A percentile compares a stretch with the other conserved stretches of the same genome.
Conservation (phyloP, 2,329 filamentous ascomycete species). For the Pseudogymnoascus sp. region DNA sequence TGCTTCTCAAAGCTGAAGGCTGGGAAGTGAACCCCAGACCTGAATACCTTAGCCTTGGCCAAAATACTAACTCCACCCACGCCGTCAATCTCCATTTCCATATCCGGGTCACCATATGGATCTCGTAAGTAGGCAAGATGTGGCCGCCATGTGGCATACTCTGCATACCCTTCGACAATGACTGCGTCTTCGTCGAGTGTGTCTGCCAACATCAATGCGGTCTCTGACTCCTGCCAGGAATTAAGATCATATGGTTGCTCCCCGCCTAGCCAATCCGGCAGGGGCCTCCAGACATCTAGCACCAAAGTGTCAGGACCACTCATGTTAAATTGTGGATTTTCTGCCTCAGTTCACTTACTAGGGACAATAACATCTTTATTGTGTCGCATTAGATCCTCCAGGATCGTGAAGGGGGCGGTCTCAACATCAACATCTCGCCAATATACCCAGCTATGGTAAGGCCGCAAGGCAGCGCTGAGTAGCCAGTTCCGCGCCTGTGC, state of each 20-base stretch:
- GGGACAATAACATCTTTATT: slow-evolving; percentile 99
- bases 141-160: slow-evolving; percentile 96
- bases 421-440: slow-evolving; percentile 99
- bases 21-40: slow-evolving; percentile 91
- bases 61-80: slow-evolving; percentile 96
- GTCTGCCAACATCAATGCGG: slow-evolving; percentile 84
- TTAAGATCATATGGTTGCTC: slow-evolving; percentile 98
- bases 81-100: slow-evolving; percentile 99
- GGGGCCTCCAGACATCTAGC: slow-evolving; percentile 90
- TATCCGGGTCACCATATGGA: slow-evolving; percentile 94
- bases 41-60: slow-evolving; percentile 91
- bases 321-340: slow-evolving; percentile 11
- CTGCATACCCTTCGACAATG: slow-evolving; percentile 96
- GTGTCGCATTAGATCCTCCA: slow-evolving; percentile 96
- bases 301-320: slow-evolving; percentile 22
- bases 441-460: slow-evolving; percentile 98
- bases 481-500: slow-evolving; percentile 97
- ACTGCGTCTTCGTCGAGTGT: slow-evolving; percentile 96
- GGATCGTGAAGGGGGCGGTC: slow-evolving; percentile 90
- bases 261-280: slow-evolving; percentile 96
- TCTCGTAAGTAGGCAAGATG: slow-evolving; percentile 95
- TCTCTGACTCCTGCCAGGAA: slow-evolving; percentile 99
- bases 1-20: slow-evolving; percentile 99
- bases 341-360: slow-evolving; percentile 53
- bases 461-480: slow-evolving; percentile 81